Conservation (phyloP, 768 basidiomycete genomes). For the Leccinellum luteum region DNA sequence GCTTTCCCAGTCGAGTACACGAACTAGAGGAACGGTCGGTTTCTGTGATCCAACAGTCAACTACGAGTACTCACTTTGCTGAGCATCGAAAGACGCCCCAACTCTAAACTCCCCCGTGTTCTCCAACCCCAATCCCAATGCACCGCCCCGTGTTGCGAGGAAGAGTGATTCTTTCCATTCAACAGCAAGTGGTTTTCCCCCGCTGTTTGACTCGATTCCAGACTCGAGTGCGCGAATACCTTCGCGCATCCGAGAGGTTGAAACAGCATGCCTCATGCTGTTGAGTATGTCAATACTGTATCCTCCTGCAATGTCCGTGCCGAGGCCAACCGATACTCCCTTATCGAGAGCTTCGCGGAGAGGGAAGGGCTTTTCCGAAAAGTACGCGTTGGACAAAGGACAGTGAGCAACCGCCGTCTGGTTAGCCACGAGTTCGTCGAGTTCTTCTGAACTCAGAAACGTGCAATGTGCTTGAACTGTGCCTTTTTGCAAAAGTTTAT, state of each 20-base stretch:
- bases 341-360: conserved; percentile 66
- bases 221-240: conserved; percentile 38
- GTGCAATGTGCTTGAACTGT: conserved; percentile 91
- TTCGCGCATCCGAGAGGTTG: conserved; percentile 67
- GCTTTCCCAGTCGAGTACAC: conserved; percentile 40
- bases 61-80: conserved; percentile 52
- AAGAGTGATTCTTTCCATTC: conserved; percentile 83
- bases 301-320: conserved; percentile 85
- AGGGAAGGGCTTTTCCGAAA: conserved; percentile 68
- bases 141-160: conserved; percentile 80
- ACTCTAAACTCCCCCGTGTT: conserved; percentile 52
- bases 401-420: conserved; percentile 80
- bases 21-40: conserved; percentile 35
- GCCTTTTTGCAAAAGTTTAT: conserved; percentile 55
- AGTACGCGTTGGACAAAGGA: conserved; percentile 86
- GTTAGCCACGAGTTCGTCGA: conserved; percentile 45
- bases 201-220: neutral
- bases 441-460: conserved; percentile 54
- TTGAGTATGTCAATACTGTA: conserved; percentile 77
- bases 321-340: conserved; percentile 72
- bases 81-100: conserved; percentile 72
- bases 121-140: conserved; percentile 61
- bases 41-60: neutral
- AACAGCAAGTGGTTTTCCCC: conserved; percentile 42
- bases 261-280: conserved; percentile 78